phyloP scores from a whole-genome alignment of 2,329 filamentous ascomycete genomes.

The Drechslera avenae region DNA sequence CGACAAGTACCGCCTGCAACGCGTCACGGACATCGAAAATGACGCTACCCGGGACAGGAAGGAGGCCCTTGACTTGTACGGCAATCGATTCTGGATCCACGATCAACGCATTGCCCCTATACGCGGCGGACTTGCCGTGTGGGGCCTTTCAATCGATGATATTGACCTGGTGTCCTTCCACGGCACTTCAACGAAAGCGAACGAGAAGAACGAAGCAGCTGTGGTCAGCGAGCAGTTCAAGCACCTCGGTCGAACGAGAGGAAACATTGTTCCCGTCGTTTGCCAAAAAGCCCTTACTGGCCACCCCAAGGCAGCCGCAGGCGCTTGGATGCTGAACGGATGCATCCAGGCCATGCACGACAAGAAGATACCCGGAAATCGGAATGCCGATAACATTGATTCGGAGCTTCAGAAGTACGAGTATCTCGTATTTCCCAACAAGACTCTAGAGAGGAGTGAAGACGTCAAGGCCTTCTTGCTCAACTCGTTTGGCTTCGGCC shows the following conservation, averaged over 20 bases:
- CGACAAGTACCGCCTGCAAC: slow-evolving; percentile 82
- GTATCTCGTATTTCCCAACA: slow-evolving; percentile 95
- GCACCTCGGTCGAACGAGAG: slow-evolving; percentile 93
- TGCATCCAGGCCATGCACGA: slow-evolving; percentile 93
- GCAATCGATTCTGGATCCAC: slow-evolving; percentile 99
- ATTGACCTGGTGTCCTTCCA: slow-evolving; percentile 96
- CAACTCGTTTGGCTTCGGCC: slow-evolving; percentile 98
- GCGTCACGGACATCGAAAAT: slow-evolving; percentile 81
- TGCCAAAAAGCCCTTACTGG: slow-evolving; percentile 99
- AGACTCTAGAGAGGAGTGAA: slow-evolving; percentile 89
- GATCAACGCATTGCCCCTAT: slow-evolving; percentile 92
- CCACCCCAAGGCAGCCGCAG: slow-evolving; percentile 98
- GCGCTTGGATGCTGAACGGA: slow-evolving; percentile 99
- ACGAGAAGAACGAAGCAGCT: slow-evolving; percentile 99
- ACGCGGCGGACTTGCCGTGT: slow-evolving; percentile 92
- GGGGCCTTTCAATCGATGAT: slow-evolving; percentile 97
- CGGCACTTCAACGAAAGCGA: slow-evolving; percentile 96
- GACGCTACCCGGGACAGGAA: slow-evolving; percentile 90
- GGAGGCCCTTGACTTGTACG: slow-evolving; percentile 90
- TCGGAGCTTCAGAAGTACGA: slow-evolving; percentile 97
- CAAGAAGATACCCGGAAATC: slow-evolving; percentile 93
- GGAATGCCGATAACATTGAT: slow-evolving; percentile 97
- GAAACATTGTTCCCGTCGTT: slow-evolving; percentile 92
- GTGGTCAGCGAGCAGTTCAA: slow-evolving; percentile 95
- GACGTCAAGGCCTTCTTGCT: slow-evolving; percentile 98